A percentile compares a stretch with the other conserved stretches of the same genome.
phyloP scores from a whole-genome alignment of 2,329 filamentous ascomycete species.

The Thielaviopsis populi region DNA sequence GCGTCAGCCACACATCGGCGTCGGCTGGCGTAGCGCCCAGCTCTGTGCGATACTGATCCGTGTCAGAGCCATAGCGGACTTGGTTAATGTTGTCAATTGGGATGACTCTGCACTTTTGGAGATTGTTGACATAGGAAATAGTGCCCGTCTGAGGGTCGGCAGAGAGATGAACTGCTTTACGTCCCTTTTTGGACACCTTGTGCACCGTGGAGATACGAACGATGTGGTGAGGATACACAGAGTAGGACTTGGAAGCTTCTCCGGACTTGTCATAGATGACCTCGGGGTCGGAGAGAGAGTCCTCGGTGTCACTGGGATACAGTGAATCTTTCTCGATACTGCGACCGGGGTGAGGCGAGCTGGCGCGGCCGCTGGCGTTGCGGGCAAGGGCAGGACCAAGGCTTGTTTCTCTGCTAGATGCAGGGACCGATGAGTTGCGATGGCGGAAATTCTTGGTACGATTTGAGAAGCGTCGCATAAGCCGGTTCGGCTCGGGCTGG shows the following conservation, averaged over 20 bases:
- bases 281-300: conserved; percentile 35
- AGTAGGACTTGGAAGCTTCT: conserved; percentile 29
- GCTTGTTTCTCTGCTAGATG: conserved; percentile 70
- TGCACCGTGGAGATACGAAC: conserved; percentile 63
- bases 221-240: conserved; percentile 61
- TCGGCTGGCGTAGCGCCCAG: conserved; percentile 53
- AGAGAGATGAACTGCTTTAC: conserved; percentile 53
- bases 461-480: conserved; percentile 77
- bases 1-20: conserved; percentile 70
- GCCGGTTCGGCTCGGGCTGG: conserved; percentile 27
- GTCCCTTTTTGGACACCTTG: conserved; percentile 75
- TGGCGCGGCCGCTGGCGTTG: conserved; percentile 78
- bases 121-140: conserved; percentile 65
- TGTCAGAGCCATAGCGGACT: conserved; percentile 68
- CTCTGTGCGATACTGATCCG: conserved; percentile 78
- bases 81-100: conserved; percentile 94
- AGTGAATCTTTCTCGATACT: conserved; percentile 36
- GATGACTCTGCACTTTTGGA: conserved; percentile 64
- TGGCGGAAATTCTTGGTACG: conserved; percentile 55
- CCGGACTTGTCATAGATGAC: conserved; percentile 21
- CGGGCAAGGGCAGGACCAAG: conserved; percentile 79
- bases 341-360: conserved; percentile 48
- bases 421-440: conserved; percentile 61
- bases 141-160: conserved; percentile 74
- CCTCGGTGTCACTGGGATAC: conserved; percentile 30